Evolutionary conservation across 257 asterid species (phyloP).

Genomic region (Petunia secreta): DNA sequence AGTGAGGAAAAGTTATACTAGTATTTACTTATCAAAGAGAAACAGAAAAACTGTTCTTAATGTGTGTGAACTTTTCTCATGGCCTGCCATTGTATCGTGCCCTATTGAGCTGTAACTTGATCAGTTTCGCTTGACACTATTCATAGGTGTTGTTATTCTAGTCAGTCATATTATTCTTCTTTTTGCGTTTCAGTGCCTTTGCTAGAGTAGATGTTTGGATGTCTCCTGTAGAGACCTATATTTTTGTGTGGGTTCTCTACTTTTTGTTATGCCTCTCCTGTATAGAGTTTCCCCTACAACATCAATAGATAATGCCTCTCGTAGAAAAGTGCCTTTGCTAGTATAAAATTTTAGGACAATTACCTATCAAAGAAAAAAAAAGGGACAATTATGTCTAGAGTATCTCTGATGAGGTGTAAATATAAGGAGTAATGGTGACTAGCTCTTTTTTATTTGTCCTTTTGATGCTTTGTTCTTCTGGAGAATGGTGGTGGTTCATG

Average conservation of each 20-base stretch:
- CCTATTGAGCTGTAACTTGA: neutral
- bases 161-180: neutral
- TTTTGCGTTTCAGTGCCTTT: neutral
- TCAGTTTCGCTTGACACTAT: neutral
- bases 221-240: neutral
- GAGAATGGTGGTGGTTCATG: neutral
- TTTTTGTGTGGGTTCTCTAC: neutral
- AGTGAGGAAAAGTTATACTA: neutral
- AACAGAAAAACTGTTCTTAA: neutral
- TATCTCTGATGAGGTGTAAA: constrained; percentile 7
- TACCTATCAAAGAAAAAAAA: too few species aligned
- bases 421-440: neutral
- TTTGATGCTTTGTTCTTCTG: constrained; percentile 20
- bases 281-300: constrained; percentile 1
- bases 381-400: neutral
- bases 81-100: neutral
- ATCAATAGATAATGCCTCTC: neutral
- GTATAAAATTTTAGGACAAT: neutral
- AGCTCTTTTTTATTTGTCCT: constrained; percentile 11
- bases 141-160: constrained; percentile 13
- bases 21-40: neutral
- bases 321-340: constrained; percentile 2
- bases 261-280: neutral
- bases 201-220: constrained; percentile 17
- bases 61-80: constrained; percentile 8